Evolutionary conservation across 2,329 filamentous ascomycete species (phyloP).

Genomic region (Ophiobolus disseminans): DNA sequence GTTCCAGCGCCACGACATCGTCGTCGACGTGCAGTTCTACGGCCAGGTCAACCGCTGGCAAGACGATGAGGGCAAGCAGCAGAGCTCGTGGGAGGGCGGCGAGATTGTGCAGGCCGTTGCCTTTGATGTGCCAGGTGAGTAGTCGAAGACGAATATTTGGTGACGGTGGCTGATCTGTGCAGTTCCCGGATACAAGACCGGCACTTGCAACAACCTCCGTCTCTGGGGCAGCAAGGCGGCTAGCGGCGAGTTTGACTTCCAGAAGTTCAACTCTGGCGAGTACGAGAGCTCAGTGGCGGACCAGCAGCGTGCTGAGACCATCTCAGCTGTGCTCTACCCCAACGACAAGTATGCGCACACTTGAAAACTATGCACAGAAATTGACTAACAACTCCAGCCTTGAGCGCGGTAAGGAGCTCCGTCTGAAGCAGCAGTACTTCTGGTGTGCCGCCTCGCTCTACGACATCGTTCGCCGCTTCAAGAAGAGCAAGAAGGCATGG

Average conservation of each 20-base stretch:
- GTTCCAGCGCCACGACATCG: conserved; percentile 93
- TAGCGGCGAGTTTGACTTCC: conserved; percentile 97
- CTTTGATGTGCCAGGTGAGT: conserved; percentile 74
- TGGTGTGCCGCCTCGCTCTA: conserved; percentile 97
- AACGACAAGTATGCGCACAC: conserved; percentile 74
- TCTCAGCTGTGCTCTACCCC: conserved; percentile 95
- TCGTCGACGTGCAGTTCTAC: conserved; percentile 96
- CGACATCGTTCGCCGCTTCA: conserved; percentile 97
- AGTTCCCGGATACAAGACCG: conserved; percentile 88
- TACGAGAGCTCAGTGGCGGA: conserved; percentile 99
- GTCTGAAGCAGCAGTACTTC: conserved; percentile 99
- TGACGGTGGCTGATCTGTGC: conserved; percentile 49
- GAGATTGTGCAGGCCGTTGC: conserved; percentile 92
- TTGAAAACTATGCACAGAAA: neutral
- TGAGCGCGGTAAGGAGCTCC: conserved; percentile 93
- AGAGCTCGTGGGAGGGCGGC: conserved; percentile 85
- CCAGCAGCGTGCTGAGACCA: conserved; percentile 97
- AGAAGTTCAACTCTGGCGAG: conserved; percentile 98
- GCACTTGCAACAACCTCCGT: conserved; percentile 93
- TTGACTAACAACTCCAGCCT: conserved; percentile 55
- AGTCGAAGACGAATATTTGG: neutral
- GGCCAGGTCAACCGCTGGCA: conserved; percentile 76
- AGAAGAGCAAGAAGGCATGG: conserved; percentile 93
- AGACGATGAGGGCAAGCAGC: conserved; percentile 77
- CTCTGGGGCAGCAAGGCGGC: conserved; percentile 98